Evolutionary conservation across 305 asterid genomes (phyloP).

Genomic region (Stenogyne calaminthoides): DNA sequence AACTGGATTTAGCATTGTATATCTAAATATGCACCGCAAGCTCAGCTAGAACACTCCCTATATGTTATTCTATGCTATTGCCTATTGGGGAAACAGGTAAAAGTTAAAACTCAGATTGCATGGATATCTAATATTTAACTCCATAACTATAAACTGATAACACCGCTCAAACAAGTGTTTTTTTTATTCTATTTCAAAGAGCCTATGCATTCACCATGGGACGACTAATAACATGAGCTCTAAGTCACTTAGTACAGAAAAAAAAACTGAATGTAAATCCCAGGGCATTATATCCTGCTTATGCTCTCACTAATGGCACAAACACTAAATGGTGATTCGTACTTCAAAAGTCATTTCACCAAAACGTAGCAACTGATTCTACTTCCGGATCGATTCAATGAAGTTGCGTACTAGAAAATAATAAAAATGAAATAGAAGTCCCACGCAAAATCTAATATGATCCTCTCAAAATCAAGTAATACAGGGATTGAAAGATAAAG

Average conservation of each 20-base stretch:
- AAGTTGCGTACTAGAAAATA: neutral
- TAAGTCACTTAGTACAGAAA: neutral
- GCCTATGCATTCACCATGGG: conserved; percentile 13
- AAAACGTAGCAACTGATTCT: conserved; percentile 20
- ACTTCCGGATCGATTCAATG: neutral
- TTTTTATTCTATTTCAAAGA: neutral
- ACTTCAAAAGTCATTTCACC: neutral
- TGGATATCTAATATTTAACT: neutral
- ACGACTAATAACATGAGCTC: neutral
- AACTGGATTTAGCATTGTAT: neutral
- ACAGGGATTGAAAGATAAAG: neutral
- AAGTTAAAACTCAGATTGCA: neutral
- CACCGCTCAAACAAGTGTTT: neutral
- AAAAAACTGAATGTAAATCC: neutral
- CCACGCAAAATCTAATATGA: neutral
- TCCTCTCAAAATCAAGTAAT: neutral
- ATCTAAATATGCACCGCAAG: neutral
- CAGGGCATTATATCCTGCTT: neutral
- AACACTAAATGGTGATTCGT: conserved; percentile 8
- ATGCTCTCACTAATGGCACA: conserved; percentile 20
- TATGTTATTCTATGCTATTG: neutral
- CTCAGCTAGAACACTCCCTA: neutral
- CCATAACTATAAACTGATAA: neutral
- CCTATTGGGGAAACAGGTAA: neutral
- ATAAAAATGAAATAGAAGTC: neutral